Conservation (phyloP, 805 yeast species). For the Candida morakotiae region DNA sequence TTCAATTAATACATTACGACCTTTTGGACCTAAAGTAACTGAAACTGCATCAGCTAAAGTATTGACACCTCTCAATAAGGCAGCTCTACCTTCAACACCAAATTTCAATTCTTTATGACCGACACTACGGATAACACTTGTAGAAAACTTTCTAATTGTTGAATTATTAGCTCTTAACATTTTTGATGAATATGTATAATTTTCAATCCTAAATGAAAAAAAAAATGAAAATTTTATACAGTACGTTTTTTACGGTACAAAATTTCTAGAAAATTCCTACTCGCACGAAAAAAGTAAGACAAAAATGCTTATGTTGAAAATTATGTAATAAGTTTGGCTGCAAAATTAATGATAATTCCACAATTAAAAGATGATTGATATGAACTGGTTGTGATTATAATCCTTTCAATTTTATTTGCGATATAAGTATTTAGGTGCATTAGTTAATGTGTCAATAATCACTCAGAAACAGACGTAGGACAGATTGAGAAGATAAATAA, state of each 20-base stretch:
- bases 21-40: conserved; percentile 96
- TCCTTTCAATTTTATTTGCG: too few species aligned
- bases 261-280: conserved; percentile 6
- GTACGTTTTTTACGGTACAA: neutral
- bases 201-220: conserved; percentile 1
- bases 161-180: conserved; percentile 48
- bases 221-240: conserved; percentile 3
- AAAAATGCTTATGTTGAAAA: neutral
- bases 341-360: too few species aligned
- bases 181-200: conserved; percentile 2
- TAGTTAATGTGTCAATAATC: too few species aligned
- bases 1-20: conserved; percentile 94
- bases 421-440: too few species aligned
- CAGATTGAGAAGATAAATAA: too few species aligned
- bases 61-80: conserved; percentile 89
- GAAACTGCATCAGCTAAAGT: conserved; percentile 94
- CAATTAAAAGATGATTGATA: too few species aligned
- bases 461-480: too few species aligned
- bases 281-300: conserved; percentile 2
- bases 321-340: conserved; percentile 2
- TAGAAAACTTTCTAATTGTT: conserved; percentile 34
- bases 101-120: conserved; percentile 92
- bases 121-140: conserved; percentile 44
- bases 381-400: too few species aligned
- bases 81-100: conserved; percentile 97